A percentile compares a stretch with the other conserved stretches of the same genome.
phyloP scores from a whole-genome alignment of 148 eudicot species.

The Rhododendron ovatum region DNA sequence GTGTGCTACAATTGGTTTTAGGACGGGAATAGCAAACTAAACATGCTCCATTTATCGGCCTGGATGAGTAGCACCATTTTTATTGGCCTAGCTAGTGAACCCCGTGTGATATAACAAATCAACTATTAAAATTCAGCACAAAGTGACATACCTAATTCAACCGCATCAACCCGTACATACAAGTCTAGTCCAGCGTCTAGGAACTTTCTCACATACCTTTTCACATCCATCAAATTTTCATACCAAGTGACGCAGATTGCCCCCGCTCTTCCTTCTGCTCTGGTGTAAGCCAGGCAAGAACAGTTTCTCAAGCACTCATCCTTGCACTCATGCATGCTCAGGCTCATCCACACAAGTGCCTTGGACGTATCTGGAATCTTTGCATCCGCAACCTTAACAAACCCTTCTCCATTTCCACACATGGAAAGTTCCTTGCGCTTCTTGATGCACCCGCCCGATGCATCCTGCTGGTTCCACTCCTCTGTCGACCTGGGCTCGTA shows the following conservation, averaged over 20 bases:
- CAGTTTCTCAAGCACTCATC: background rate
- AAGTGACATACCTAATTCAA: background rate
- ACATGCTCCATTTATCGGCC: too few relatives aligned
- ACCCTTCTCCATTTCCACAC: conserved; percentile 51
- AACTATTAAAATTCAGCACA: too few relatives aligned
- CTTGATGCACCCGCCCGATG: conserved; percentile 35
- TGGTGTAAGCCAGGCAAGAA: background rate
- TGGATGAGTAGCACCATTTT: too few relatives aligned
- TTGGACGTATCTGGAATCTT: conserved; percentile 43
- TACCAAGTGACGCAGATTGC: background rate
- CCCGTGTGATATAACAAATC: background rate
- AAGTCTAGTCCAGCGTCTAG: background rate
- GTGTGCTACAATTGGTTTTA: too few relatives aligned
- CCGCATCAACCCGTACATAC: background rate
- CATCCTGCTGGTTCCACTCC: too few relatives aligned
- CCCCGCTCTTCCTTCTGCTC: background rate
- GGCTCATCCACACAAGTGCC: background rate
- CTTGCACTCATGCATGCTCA: background rate
- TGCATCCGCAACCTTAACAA: conserved; percentile 25
- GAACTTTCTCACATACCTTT: background rate
- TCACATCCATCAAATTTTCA: background rate
- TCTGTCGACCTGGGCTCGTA: too few relatives aligned
- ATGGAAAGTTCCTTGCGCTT: conserved; percentile 18
- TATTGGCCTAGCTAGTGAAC: background rate
- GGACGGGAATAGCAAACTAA: too few relatives aligned